Evolutionary conservation across 192 early-diverging fungal genomes (phyloP), one percentile per base, ranked within the genome.

Genomic region (Haplosporangium gracile): DNA sequence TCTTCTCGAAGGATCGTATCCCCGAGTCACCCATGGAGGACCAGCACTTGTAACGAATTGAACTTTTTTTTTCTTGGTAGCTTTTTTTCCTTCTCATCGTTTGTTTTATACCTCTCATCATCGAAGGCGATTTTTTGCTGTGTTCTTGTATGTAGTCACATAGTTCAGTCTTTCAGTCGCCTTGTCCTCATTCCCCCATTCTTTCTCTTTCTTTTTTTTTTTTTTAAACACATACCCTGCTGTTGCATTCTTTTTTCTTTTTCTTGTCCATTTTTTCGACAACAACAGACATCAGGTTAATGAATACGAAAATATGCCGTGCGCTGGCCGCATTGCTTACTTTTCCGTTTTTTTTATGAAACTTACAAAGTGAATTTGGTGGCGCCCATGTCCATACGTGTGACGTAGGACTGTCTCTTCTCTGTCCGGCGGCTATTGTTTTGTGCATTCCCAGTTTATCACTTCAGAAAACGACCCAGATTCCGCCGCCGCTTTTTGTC

Each of bases 1-100:
- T 32, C 10, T 83, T 74, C 45, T 47, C 76, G 13, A 82, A 77
- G 47, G 82, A 83, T 40, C 82, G 82, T 29, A 83, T 83, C 39
- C 82, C 82, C 13, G 81, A 83, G 65, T 82, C 80, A 1, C 75
- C 49, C 16, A 82, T 82, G 76, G 81, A 83, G 40, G 81, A 83
- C 38, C 75, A 83, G 29, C 80, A 81, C 32, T 65, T 65, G 60
- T 29, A 65, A 15, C 32, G 60, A 65, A 65, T 24, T 15, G 29
- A 15, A 4, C 1, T 13, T 65, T 15, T 65, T 65, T 65, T 13
- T 63, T 32, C 60, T 65, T 15, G 18, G 15, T 53, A 5, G 0
- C 8, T 26, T 60, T 0, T 26, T 60, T 60, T 8, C 9, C n/a
- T 29, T 60, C 8, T n/a, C 57, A 26, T 26, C 26, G 10, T 15